Percentiles rank a stretch among this genome's conserved stretches.
phyloP scores from a whole-genome alignment of 306 rosid genomes.

The Begonia peltatifolia region DNA sequence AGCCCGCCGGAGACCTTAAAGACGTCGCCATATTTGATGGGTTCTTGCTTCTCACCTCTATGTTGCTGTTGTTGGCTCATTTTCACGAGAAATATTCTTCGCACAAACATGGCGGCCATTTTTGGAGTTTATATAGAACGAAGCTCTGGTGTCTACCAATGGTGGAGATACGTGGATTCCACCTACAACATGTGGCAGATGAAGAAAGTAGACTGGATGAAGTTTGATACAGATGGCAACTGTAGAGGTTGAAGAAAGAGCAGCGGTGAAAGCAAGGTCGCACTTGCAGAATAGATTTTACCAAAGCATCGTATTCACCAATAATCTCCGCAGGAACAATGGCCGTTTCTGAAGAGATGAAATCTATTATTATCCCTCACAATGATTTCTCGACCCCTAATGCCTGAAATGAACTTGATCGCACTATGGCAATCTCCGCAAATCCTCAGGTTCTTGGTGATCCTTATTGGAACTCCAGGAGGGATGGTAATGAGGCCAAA shows the following conservation, averaged over 20 bases:
- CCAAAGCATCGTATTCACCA: neutral
- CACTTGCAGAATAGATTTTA: neutral
- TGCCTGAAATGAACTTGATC: constrained; percentile 39
- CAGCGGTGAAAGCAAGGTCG: neutral
- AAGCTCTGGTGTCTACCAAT: neutral
- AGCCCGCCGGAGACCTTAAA: constrained; percentile 45
- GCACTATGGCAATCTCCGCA: constrained; percentile 34
- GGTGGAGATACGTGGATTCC: neutral
- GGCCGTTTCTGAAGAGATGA: neutral
- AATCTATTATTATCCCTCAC: constrained; percentile 1
- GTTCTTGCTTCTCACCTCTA: constrained; percentile 12
- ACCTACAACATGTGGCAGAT: neutral
- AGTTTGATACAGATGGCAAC: neutral
- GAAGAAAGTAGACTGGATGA: neutral
- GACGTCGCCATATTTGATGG: constrained; percentile 59
- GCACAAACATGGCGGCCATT: neutral
- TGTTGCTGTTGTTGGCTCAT: constrained; percentile 52
- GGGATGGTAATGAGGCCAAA: constrained; percentile 73
- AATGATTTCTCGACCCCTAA: constrained; percentile 4
- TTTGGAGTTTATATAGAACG: neutral
- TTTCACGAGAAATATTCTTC: neutral
- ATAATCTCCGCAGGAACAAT: neutral
- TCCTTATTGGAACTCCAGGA: constrained; percentile 37
- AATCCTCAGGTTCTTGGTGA: constrained; percentile 47
- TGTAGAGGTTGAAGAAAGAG: neutral